These are phyloP conservation scores for Penicillium parvum DNA, from an alignment of 495 filamentous ascomycete species.

Conservation along the genomic window DNA sequence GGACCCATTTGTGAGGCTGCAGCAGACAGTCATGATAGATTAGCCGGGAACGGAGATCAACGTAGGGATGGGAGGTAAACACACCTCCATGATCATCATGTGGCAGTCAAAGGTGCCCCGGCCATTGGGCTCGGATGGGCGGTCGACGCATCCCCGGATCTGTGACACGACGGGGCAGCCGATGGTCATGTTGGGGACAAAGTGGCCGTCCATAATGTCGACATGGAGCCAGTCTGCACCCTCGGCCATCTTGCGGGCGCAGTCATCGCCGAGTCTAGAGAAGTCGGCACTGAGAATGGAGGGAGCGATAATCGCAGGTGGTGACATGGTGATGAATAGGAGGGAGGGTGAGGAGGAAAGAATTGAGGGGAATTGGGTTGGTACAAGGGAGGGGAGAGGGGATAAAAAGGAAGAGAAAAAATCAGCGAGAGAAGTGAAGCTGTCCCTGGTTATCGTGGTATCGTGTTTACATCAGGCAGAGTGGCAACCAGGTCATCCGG, in stretches of 20 bases:
- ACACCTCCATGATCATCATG: constrained; percentile 98
- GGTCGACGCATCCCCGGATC: constrained; percentile 78
- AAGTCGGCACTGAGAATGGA: constrained; percentile 98
- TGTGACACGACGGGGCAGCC: constrained; percentile 91
- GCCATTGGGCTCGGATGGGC: constrained; percentile 52
- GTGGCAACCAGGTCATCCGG: constrained; percentile 25
- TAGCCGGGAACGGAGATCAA: background rate
- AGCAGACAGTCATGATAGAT: background rate
- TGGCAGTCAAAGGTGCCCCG: constrained; percentile 98
- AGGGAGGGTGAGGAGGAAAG: background rate
- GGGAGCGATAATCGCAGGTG: constrained; percentile 88
- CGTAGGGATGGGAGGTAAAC: constrained; percentile 3
- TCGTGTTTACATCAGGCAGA: constrained; percentile 21
- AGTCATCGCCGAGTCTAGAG: constrained; percentile 77
- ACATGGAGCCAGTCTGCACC: constrained; percentile 77
- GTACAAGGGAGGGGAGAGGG: constrained; percentile 3
- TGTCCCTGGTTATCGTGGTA: constrained; percentile 1
- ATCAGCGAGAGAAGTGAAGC: background rate
- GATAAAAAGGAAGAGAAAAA: background rate
- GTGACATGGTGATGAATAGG: constrained; percentile 57
- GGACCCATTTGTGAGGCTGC: constrained; percentile 96
- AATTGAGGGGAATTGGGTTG: background rate
- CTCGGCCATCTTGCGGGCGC: constrained; percentile 71
- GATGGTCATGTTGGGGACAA: constrained; percentile 97
- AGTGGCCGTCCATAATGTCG: constrained; percentile 95